phyloP scores from a whole-genome alignment of 2,329 filamentous ascomycete species.

The Cladosporium sp. region DNA sequence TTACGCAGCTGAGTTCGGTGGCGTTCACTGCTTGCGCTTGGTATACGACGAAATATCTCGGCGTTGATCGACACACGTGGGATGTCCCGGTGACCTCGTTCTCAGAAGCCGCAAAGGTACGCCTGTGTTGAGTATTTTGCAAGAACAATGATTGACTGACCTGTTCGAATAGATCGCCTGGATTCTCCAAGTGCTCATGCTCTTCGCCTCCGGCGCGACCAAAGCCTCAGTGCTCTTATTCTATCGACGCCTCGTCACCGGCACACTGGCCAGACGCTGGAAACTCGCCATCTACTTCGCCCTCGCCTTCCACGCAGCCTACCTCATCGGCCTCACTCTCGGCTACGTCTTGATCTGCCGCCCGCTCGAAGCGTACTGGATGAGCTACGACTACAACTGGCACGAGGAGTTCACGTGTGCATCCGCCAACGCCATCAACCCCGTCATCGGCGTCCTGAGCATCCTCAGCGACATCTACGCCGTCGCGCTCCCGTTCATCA shows the following conservation, averaged over 20 bases:
- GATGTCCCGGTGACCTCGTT: constrained; percentile 24
- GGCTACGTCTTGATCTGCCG: constrained; percentile 26
- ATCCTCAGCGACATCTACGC: constrained; percentile 30
- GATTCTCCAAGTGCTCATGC: constrained; percentile 30
- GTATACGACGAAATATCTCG: constrained; percentile 21
- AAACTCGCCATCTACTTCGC: constrained; percentile 26
- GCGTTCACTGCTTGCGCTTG: constrained; percentile 26
- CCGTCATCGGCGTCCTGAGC: constrained; percentile 24
- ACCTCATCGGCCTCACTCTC: constrained; percentile 25
- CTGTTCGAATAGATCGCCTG: constrained; percentile 19
- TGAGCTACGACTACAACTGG: constrained; percentile 21
- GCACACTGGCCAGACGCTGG: constrained; percentile 25
- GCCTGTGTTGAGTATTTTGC: neutral
- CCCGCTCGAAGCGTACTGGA: constrained; percentile 29
- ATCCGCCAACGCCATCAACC: constrained; percentile 14
- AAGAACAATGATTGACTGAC: neutral
- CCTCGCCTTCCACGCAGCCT: constrained; percentile 25
- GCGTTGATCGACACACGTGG: constrained; percentile 30
- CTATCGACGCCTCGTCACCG: constrained; percentile 29
- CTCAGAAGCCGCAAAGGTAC: constrained; percentile 25
- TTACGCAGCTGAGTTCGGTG: constrained; percentile 24
- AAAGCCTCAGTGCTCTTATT: constrained; percentile 33
- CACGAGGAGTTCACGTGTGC: constrained; percentile 23
- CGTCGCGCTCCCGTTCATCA: constrained; percentile 28
- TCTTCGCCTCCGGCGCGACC: constrained; percentile 25